Conservation (phyloP, 306 rosid species). For the Trifolium repens region DNA sequence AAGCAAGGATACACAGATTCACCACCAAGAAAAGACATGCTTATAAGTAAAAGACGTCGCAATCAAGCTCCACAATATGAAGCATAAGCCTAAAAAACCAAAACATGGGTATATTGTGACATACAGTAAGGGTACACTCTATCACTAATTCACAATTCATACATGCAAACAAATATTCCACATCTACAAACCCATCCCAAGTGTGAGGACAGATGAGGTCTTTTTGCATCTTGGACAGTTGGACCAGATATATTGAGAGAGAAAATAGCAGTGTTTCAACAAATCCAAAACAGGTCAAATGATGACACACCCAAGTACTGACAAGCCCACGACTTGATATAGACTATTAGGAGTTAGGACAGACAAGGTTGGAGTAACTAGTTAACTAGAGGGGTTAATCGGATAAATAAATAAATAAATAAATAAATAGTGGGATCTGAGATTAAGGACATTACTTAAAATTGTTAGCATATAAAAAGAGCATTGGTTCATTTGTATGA, state of each 20-base stretch:
- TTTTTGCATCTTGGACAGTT: neutral
- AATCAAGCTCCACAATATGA: neutral
- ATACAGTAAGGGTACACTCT: neutral
- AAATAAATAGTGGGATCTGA: neutral
- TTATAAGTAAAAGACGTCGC: neutral
- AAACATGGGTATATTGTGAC: neutral
- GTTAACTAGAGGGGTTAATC: neutral
- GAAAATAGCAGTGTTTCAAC: neutral
- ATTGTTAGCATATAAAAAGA: neutral
- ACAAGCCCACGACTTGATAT: neutral
- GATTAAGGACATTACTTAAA: neutral
- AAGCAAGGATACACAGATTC: conserved; percentile 1
- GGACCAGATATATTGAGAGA: neutral
- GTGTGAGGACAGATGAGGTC: too few relatives aligned
- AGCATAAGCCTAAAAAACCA: conserved; percentile 8
- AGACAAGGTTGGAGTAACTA: neutral
- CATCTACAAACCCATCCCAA: conserved; percentile 17
- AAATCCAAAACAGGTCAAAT: too few relatives aligned
- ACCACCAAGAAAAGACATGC: neutral
- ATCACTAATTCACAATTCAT: conserved; percentile 3
- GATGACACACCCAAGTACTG: neutral
- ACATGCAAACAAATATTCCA: conserved; percentile 26
- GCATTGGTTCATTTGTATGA: neutral
- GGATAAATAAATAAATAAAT: neutral
- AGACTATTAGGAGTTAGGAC: neutral